Evolutionary conservation across 371 early-diverging fungal genomes (phyloP).

Genomic region (Mortierella sp.): DNA sequence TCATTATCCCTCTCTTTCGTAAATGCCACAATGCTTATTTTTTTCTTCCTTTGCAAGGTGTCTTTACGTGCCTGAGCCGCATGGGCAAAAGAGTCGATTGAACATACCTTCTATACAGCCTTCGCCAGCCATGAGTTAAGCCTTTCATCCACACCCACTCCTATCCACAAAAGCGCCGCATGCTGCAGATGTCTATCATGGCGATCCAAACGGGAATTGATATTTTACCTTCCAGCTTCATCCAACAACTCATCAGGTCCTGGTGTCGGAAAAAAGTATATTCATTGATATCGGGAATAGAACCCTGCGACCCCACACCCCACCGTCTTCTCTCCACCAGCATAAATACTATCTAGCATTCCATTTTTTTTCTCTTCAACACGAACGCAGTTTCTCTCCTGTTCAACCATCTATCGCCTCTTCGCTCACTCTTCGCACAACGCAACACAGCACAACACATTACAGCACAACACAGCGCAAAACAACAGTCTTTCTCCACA

Average conservation of each 20-base stretch:
- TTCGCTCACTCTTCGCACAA: not conserved
- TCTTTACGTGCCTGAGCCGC: not conserved
- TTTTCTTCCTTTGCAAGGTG: not conserved
- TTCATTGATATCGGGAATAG: not conserved
- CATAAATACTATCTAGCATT: not conserved
- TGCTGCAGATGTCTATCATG: not conserved
- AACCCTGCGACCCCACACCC: not conserved
- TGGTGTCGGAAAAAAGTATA: too few relatives aligned
- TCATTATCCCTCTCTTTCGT: not conserved
- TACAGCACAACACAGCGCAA: not conserved
- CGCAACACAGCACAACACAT: too few relatives aligned
- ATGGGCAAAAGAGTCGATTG: not conserved
- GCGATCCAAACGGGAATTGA: conserved; percentile 1
- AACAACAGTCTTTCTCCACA: not conserved
- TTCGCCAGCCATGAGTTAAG: not conserved
- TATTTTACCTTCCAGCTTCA: not conserved
- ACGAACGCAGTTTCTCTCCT: not conserved
- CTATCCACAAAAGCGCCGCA: not conserved
- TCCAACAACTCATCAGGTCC: not conserved
- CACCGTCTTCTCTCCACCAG: not conserved
- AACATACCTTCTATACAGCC: not conserved
- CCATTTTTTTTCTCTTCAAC: not conserved
- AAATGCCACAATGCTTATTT: not conserved
- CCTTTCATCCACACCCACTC: not conserved
- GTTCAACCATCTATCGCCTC: not conserved